These are phyloP conservation scores for Pisolithus marmoratus DNA, from an alignment of 768 basidiomycete genomes.

Conservation along the genomic window DNA sequence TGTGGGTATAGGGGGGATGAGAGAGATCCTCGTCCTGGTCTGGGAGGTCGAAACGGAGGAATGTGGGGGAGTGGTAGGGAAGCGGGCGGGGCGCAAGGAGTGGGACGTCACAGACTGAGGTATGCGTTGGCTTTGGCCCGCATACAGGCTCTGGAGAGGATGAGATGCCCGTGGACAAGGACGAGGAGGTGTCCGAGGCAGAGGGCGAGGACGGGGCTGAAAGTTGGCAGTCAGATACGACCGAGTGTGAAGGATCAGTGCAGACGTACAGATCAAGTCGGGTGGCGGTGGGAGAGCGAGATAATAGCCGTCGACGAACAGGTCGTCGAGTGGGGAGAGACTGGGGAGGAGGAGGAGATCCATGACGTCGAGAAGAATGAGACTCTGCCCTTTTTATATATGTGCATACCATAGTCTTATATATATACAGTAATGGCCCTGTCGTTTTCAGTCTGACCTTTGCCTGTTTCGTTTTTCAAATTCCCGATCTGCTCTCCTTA, in stretches of 20 bases:
- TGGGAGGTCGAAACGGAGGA: slow-evolving; percentile 62
- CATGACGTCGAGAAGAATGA: background rate
- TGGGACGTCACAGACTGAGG: slow-evolving; percentile 58
- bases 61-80: slow-evolving; percentile 64
- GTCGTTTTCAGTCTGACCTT: no score
- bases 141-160: slow-evolving; percentile 19
- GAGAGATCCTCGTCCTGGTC: slow-evolving; percentile 68
- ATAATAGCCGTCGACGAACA: background rate
- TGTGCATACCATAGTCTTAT: no score
- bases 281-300: background rate
- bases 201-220: slow-evolving; percentile 43
- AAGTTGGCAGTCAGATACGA: slow-evolving; percentile 2
- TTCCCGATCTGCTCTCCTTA: background rate
- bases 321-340: slow-evolving; percentile 21
- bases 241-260: background rate
- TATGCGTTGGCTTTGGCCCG: slow-evolving; percentile 29
- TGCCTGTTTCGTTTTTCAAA: background rate
- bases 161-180: slow-evolving; percentile 18
- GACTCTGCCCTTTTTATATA: no score
- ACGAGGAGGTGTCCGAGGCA: slow-evolving; percentile 25
- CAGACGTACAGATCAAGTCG: slow-evolving; percentile 1
- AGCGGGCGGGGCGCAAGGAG: slow-evolving; percentile 63
- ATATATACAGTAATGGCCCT: background rate
- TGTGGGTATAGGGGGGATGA: slow-evolving; percentile 57
- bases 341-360: background rate